phyloP scores from a whole-genome alignment of 208 protist genomes.

The Phytomonas sp. region DNA sequence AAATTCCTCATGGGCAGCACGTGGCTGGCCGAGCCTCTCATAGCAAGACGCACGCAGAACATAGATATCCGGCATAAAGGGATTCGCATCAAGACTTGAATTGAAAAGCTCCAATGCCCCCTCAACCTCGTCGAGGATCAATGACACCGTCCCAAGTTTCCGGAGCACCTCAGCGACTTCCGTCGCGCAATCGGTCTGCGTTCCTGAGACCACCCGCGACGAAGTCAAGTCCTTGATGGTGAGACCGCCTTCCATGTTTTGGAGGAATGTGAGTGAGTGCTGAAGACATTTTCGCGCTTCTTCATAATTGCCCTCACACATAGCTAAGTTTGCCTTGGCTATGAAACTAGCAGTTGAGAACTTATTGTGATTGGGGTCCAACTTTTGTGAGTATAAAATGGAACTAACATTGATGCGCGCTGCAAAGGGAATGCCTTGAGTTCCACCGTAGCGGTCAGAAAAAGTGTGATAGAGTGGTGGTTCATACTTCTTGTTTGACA shows the following conservation, averaged over 20 bases:
- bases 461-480: constrained; percentile 70
- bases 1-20: constrained; percentile 65
- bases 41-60: constrained; percentile 66
- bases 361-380: neutral
- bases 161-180: constrained; percentile 38
- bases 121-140: constrained; percentile 40
- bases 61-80: constrained; percentile 57
- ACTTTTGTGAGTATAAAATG: constrained; percentile 11
- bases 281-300: constrained; percentile 37
- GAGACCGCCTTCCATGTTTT: constrained; percentile 30
- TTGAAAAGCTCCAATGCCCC: constrained; percentile 56
- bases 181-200: constrained; percentile 14
- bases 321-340: constrained; percentile 19
- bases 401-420: constrained; percentile 27
- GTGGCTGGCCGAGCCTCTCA: constrained; percentile 40
- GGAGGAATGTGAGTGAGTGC: constrained; percentile 53
- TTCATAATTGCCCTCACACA: constrained; percentile 28
- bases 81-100: constrained; percentile 48
- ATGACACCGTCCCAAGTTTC: constrained; percentile 43
- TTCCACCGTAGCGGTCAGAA: constrained; percentile 63
- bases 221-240: constrained; percentile 12
- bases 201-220: constrained; percentile 13
- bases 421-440: constrained; percentile 48
- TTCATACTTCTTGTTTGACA: constrained; percentile 38
- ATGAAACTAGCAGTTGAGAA: constrained; percentile 32